Evolutionary conservation across 768 basidiomycete species (phyloP).

Genomic region (Botryobasidium botryosum): DNA sequence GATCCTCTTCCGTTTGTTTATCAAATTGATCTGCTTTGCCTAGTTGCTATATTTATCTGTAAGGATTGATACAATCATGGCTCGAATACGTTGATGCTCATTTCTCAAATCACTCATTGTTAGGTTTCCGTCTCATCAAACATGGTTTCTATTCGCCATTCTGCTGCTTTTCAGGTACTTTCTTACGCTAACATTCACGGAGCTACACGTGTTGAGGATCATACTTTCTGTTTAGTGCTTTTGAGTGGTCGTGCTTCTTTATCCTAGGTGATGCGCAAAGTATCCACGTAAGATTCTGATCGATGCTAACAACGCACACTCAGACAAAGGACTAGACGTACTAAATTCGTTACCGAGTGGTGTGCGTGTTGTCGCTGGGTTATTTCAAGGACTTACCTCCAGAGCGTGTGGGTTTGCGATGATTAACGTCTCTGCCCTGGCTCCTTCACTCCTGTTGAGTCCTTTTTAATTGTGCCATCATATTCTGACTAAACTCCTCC

Average conservation of each 20-base stretch:
- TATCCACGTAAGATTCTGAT: no score
- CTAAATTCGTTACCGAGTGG: not conserved
- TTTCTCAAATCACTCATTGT: not conserved
- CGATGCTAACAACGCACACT: no score
- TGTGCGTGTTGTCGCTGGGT: not conserved
- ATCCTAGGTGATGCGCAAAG: no score
- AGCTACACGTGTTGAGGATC: no score
- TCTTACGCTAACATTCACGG: no score
- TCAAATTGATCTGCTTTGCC: constrained; percentile 25
- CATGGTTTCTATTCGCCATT: constrained; percentile 70
- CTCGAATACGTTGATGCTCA: no score
- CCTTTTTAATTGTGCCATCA: no score
- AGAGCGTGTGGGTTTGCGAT: not conserved
- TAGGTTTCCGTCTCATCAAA: constrained; percentile 67
- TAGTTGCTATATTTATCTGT: constrained; percentile 74
- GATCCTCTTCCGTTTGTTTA: not conserved
- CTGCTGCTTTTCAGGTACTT: constrained; percentile 27
- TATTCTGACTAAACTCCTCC: no score
- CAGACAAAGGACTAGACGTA: not conserved
- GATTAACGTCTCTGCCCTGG: not conserved
- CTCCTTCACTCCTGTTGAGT: not conserved
- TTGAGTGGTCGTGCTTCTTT: no score
- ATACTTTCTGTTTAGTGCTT: no score
- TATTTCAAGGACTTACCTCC: not conserved
- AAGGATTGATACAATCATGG: no score